These are phyloP conservation scores for Epichloe hybrida DNA, from an alignment of 2,329 filamentous ascomycete species.

Conservation along the genomic window DNA sequence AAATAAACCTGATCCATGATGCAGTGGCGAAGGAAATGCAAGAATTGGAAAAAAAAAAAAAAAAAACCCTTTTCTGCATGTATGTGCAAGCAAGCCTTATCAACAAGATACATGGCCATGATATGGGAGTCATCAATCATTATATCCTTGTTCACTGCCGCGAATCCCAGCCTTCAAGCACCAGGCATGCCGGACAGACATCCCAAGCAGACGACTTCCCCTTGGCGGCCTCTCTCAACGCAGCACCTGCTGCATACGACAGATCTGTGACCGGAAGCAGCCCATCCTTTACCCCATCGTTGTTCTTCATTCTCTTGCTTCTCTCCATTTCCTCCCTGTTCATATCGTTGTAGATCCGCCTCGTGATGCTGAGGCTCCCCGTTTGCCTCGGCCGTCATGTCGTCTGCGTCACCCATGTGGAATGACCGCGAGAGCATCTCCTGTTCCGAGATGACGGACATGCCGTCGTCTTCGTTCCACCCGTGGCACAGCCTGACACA, in stretches of 20 bases:
- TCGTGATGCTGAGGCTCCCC: not conserved
- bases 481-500: conserved; percentile 51
- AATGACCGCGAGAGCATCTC: conserved; percentile 31
- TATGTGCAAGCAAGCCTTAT: not conserved
- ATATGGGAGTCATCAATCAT: not conserved
- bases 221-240: conserved; percentile 48
- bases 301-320: conserved; percentile 1
- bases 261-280: conserved; percentile 30
- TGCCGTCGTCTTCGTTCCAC: conserved; percentile 19
- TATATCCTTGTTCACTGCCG: not conserved
- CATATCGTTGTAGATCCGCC: not conserved
- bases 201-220: conserved; percentile 52
- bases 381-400: conserved; percentile 6
- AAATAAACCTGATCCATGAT: not conserved
- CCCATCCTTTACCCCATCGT: conserved; percentile 19
- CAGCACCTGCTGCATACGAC: conserved; percentile 56
- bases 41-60: not conserved
- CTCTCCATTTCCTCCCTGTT: not conserved
- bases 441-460: conserved; percentile 16
- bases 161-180: conserved; percentile 12
- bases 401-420: conserved; percentile 36
- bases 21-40: not conserved
- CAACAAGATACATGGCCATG: not conserved
- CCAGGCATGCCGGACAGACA: conserved; percentile 38
- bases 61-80: too few species aligned